Percentiles rank a stretch among this genome's conserved stretches.
Conservation (phyloP, 129 eudicot genomes). For the Saussurea involucrata region DNA sequence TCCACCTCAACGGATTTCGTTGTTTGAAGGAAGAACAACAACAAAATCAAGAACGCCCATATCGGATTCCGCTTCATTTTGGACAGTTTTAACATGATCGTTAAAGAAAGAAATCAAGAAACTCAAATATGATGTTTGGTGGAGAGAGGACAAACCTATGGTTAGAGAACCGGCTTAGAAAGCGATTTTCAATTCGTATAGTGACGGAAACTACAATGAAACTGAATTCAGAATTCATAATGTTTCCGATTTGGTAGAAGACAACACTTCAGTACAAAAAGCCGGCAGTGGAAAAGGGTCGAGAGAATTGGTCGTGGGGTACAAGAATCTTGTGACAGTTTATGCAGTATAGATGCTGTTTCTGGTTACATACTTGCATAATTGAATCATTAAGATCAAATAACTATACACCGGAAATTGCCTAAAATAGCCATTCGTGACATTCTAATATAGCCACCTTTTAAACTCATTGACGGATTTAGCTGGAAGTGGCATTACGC, state of each 20-base stretch:
- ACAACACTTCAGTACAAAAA: conserved; percentile 20
- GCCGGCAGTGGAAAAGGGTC: conserved; percentile 33
- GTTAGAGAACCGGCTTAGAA: neutral
- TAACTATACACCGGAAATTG: neutral
- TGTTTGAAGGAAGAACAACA: conserved; percentile 29
- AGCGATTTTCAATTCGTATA: conserved; percentile 9
- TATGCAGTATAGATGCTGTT: conserved; percentile 31
- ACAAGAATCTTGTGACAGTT: conserved; percentile 32
- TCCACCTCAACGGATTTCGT: conserved; percentile 34
- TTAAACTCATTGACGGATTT: too few relatives aligned
- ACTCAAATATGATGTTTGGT: neutral
- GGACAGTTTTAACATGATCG: neutral
- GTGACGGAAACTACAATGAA: conserved; percentile 28
- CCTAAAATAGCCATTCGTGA: too few relatives aligned
- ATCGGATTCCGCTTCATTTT: conserved; percentile 41
- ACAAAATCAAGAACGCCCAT: conserved; percentile 25
- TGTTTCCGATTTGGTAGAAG: conserved; percentile 15
- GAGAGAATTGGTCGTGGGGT: conserved; percentile 15
- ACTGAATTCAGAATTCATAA: conserved; percentile 10
- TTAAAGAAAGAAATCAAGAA: conserved; percentile 19
- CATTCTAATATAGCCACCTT: too few relatives aligned
- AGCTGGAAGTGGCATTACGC: too few relatives aligned
- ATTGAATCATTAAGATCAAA: neutral
- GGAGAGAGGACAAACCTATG: conserved; percentile 18
- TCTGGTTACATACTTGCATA: neutral